Evolutionary conservation across 768 basidiomycete species (phyloP), one percentile per base, ranked within the genome.

Genomic region (Termitomyces sp.): DNA sequence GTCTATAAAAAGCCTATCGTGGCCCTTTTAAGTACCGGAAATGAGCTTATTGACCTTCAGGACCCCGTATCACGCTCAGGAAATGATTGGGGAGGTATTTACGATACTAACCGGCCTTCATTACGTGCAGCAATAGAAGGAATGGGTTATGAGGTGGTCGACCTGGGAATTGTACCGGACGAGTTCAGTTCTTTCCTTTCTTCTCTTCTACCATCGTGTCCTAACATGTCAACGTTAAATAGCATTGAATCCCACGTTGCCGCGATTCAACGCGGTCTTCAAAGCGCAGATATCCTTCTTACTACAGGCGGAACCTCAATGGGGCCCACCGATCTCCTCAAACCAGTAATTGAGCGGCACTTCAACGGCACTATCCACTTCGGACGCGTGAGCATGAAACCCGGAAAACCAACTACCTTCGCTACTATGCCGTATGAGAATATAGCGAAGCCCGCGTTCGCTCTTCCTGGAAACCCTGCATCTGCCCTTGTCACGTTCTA

Each of bases 271-370:
- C 70, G 69, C 31, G 92, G 86, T 0, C 74, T 90, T 7, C 74
- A 79, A 37, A 65, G 68, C 20, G 88, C 90, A 0, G 93, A 95
- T 65, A 70, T 96, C 8, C 68, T 96, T 15, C 72, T 95, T 12
- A 89, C 90, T 0, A 96, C 93, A 1, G 93, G 93, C 12, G 93
- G 93, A 4, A 94, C 93, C 4, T 92, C 90, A 2, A 95, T 95
- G 93, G 93, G 93, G 0, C 81, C 92, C 2, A 85, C 84, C 0
- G 93, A 95, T 69, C 77, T 95, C 22, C 72, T 96, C 41, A 94
- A 95, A 69, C 93, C 93, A 1, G 82, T 94, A 57, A 87, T 96
- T 56, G 93, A 96, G 70, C 82, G 85, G 16, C 79, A 87, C 44
- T 80, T 94, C 55, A 69, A 75, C 18, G 93, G 92, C 0, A 86